Base-by-base conservation (phyloP, 2,329 filamentous ascomycete species). In the Pseudogymnoascus sp. region DNA sequence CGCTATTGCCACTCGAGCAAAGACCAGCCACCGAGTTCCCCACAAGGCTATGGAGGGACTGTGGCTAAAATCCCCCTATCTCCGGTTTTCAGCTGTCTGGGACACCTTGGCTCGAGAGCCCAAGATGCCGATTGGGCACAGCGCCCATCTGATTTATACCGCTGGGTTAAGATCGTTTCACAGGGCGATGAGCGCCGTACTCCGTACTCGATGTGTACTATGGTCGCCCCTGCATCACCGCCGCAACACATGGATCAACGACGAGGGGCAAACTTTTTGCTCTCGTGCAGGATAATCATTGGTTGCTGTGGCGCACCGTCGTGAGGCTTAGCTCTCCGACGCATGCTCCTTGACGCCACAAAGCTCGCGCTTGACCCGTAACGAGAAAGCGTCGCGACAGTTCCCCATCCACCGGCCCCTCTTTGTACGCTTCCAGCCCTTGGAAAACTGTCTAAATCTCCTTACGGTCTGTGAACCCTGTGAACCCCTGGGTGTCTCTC, bases 71-170 rank as follows among this genome's bases (percentile, higher is more conserved):
- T 9, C 50, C 50, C 50, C 50, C 50, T 56, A 31, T 56, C 50
- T 56, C 50, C 50, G 50, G 21, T 56, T 56, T 56, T 56, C 50
- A 56, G 50, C 50, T 56, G 50, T 56, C 50, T 56, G 50, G 29
- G 29, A 56, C 29, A 33, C 3, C 9, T 56, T 56, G 50, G 50
- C 46, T 9, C 50, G n/a, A 15, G 50, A 11, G 29, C 17, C n/a
- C 50, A 56, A 21, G 50, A 56, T 15, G 10, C 3, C 17, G n/a
- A 56, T 56, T 56, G 50, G 50, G n/a, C 50, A 56, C 50, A 19
- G 29, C 5, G n/a, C 29, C 19, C 17, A 7, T 33, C 29, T 56
- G 50, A 56, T 33, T 33, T 13, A 33, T 56, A 56, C 50, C 29
- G 29, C 29, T 56, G 50, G 17, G 50, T 56, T 56, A 21, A 56